Percentiles rank a stretch among this genome's conserved stretches.
Conservation (phyloP, 257 asterid species). For the Solanum verrucosum region DNA sequence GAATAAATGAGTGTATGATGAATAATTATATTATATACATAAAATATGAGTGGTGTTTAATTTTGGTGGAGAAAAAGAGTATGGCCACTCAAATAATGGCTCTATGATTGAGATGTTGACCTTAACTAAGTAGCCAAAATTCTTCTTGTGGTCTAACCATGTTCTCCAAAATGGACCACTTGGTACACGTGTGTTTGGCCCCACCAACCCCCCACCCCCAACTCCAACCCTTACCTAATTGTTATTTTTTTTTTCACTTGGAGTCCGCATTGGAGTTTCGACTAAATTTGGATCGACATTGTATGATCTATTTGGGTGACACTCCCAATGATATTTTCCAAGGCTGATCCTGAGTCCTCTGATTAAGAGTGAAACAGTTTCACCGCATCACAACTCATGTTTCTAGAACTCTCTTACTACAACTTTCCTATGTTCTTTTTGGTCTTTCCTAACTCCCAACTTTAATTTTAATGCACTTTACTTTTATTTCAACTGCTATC, state of each 20-base stretch:
- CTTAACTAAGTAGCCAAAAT: slow-evolving; percentile 32
- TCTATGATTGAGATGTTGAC: slow-evolving; percentile 65
- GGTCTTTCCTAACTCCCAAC: slow-evolving; percentile 5
- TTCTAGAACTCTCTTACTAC: neutral
- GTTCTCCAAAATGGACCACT: slow-evolving; percentile 22
- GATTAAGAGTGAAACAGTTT: fast-evolving
- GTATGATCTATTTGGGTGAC: too few relatives aligned
- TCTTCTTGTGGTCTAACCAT: slow-evolving; percentile 8
- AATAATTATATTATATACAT: neutral
- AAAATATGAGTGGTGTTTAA: slow-evolving; percentile 23
- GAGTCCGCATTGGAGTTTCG: too few relatives aligned
- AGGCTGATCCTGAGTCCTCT: too few relatives aligned
- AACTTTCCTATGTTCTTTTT: neutral
- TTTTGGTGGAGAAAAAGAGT: slow-evolving; percentile 27
- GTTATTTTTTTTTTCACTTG: too few relatives aligned
- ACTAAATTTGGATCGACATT: fast-evolving
- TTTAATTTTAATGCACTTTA: neutral
- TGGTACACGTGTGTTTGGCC: slow-evolving; percentile 32
- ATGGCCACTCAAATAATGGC: slow-evolving; percentile 49
- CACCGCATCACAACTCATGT: neutral
- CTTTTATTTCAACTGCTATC: neutral
- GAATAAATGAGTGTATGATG: neutral
- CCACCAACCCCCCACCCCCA: neutral
- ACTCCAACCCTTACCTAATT: neutral
- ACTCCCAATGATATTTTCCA: fast-evolving